A percentile compares a stretch with the other conserved stretches of the same genome.
These are phyloP conservation scores for Thoreauomyces humboldtii DNA, from an alignment of 192 early-diverging fungal species.

Conservation along the genomic window DNA sequence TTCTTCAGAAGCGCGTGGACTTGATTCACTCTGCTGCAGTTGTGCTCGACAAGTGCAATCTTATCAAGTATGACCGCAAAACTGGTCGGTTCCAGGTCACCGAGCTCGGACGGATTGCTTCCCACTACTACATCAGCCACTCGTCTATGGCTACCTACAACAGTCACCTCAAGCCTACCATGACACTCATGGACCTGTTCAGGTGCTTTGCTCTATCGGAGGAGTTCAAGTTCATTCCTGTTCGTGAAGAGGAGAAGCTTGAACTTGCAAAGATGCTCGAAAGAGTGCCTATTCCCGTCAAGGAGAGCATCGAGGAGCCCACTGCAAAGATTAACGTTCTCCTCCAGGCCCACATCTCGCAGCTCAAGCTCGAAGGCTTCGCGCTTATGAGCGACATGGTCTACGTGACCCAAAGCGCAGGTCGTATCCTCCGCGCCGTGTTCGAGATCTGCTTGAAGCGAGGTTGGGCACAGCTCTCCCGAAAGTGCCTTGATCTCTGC, in stretches of 20 bases:
- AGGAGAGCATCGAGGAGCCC: slow-evolving; percentile 87
- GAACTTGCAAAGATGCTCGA: slow-evolving; percentile 86
- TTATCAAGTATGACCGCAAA: slow-evolving; percentile 94
- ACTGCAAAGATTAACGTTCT: slow-evolving; percentile 92
- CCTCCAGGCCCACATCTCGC: slow-evolving; percentile 93
- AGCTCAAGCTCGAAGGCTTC: slow-evolving; percentile 88
- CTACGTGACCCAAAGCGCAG: slow-evolving; percentile 94
- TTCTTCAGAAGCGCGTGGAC: slow-evolving; percentile 84
- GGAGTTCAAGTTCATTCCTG: slow-evolving; percentile 93
- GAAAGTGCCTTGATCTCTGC: slow-evolving; percentile 86
- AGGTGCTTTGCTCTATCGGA: slow-evolving; percentile 82
- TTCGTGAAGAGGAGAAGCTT: slow-evolving; percentile 91
- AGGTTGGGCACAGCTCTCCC: slow-evolving; percentile 91
- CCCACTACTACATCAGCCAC: slow-evolving; percentile 94
- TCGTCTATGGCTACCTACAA: slow-evolving; percentile 92
- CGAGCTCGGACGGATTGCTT: slow-evolving; percentile 92
- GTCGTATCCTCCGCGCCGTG: slow-evolving; percentile 89
- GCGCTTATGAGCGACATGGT: slow-evolving; percentile 98
- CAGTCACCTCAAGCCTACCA: slow-evolving; percentile 86
- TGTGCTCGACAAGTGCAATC: slow-evolving; percentile 82
- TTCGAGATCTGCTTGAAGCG: slow-evolving; percentile 94
- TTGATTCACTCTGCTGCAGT: slow-evolving; percentile 84
- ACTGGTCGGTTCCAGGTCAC: slow-evolving; percentile 86
- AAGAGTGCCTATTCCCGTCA: slow-evolving; percentile 93
- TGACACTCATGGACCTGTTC: slow-evolving; percentile 88